Base-by-base conservation (phyloP, 768 basidiomycete genomes). In the Lactarius hatsudake region DNA sequence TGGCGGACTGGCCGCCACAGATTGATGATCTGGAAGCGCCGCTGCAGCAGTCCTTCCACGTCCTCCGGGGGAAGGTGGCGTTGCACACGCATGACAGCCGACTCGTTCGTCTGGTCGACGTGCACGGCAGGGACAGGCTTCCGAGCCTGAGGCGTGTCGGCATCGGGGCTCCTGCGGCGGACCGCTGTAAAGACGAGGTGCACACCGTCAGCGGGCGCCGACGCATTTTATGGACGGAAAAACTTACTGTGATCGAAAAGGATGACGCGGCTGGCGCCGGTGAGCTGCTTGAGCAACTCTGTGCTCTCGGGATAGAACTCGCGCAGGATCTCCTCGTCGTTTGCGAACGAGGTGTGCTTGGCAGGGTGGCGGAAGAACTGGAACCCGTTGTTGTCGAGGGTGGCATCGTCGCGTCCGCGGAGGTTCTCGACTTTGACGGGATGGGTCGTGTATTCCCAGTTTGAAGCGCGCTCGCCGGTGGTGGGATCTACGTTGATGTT, bases 171-270 rank as follows among this genome's bases (percentile, higher is more conserved):
- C 34, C 74, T 79, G 26, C 81, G 78, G 42, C 82, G 81, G 56
- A 82, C 76, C 0, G 82, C 83, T 83, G 63, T 26, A 62, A 36
- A 36, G 34, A 36, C 10, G 34, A 36, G 34, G 7, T 10, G n/a
- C 32, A 43, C 3, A 30, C 20, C 20, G 43, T 30, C 34, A 6
- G 12, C 26, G 54, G 8, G 34, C 30, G 9, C 5, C 32, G 36
- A 23, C 45, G 15, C 23, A 56, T 61, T 10, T 13, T n/a, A 30
- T 13, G 32, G 32, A 36, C 9, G 36, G 36, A 40, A 23, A 28
- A n/a, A 72, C 86, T 62, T 64, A 86, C 87, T 87, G 71, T 88
- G 87, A 70, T 88, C 86, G 69, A 89, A 89, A 18, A 87, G 62
- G n/a, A 87, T 82, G 13, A 86, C 84, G 30, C 80, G 78, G 69